Conservation (phyloP, 768 basidiomycete genomes). For the Boletus rex-veris region DNA sequence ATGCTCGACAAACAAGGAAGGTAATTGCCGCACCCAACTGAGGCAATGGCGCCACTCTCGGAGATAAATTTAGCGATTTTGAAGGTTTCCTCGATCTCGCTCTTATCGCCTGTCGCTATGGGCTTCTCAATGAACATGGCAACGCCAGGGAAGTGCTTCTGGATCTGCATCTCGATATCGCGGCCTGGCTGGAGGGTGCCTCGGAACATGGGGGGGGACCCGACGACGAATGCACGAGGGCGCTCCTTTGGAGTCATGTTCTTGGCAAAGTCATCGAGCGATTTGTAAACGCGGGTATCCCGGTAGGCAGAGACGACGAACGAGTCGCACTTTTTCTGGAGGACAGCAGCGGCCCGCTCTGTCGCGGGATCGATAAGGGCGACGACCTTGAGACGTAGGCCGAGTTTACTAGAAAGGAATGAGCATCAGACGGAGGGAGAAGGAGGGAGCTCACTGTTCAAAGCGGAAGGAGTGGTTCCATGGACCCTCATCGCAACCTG, state of each 20-base stretch:
- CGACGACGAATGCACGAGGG: constrained; percentile 83
- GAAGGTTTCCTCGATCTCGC: constrained; percentile 66
- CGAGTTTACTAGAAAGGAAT: constrained; percentile 69
- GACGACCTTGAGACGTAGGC: constrained; percentile 91
- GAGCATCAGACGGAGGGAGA: constrained; percentile 4
- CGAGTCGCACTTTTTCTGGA: constrained; percentile 87
- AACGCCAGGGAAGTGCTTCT: constrained; percentile 84
- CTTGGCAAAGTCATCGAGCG: constrained; percentile 80
- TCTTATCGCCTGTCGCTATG: constrained; percentile 72
- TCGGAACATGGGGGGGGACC: constrained; percentile 91
- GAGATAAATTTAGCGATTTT: constrained; percentile 68
- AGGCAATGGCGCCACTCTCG: constrained; percentile 73
- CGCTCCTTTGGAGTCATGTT: constrained; percentile 59
- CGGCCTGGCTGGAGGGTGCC: constrained; percentile 71
- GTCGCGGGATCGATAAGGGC: constrained; percentile 90
- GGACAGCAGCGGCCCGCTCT: constrained; percentile 73
- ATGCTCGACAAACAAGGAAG: not conserved
- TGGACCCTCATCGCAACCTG: constrained; percentile 84
- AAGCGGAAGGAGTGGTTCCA: constrained; percentile 94
- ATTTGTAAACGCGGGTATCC: constrained; percentile 79
- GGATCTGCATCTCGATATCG: constrained; percentile 84
- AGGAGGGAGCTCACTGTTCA: constrained; percentile 60
- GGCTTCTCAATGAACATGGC: constrained; percentile 94
- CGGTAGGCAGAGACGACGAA: constrained; percentile 94
- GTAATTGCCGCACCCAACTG: constrained; percentile 65